Evolutionary conservation across 306 rosid species (phyloP).

Genomic region (Alnus rubra): DNA sequence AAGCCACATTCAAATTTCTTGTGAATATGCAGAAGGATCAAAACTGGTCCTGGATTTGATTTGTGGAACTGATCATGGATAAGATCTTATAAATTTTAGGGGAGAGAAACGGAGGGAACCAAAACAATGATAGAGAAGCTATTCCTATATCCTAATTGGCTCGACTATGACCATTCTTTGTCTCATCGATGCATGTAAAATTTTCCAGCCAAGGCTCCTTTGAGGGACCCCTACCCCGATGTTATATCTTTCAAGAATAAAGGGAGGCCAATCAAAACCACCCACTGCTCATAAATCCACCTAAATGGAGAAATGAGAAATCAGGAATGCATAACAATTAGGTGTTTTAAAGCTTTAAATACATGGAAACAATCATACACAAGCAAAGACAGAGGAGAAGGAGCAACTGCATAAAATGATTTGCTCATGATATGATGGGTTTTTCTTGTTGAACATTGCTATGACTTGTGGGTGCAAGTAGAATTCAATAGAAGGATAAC

Average conservation of each 20-base stretch:
- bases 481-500: no score
- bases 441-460: no score
- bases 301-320: neutral
- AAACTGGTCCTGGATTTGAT: no score
- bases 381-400: neutral
- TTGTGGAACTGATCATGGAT: neutral
- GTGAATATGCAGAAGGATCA: no score
- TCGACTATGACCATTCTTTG: slow-evolving; percentile 11
- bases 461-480: no score
- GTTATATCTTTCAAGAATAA: neutral
- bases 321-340: neutral
- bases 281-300: neutral
- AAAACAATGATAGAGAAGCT: neutral
- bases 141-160: slow-evolving; percentile 1
- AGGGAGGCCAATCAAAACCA: neutral
- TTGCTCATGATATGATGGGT: slow-evolving; percentile 18
- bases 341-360: neutral
- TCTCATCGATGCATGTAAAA: slow-evolving; percentile 13
- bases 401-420: slow-evolving; percentile 17
- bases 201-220: slow-evolving; percentile 4
- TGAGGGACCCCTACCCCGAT: neutral
- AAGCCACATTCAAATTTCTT: slow-evolving; percentile 8
- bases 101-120: neutral
- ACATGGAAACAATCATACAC: neutral
- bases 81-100: slow-evolving; percentile 13